Percentiles rank a stretch among this genome's conserved stretches.
phyloP scores from a whole-genome alignment of 495 filamentous ascomycete genomes.

The Lentithecium fluviatile region DNA sequence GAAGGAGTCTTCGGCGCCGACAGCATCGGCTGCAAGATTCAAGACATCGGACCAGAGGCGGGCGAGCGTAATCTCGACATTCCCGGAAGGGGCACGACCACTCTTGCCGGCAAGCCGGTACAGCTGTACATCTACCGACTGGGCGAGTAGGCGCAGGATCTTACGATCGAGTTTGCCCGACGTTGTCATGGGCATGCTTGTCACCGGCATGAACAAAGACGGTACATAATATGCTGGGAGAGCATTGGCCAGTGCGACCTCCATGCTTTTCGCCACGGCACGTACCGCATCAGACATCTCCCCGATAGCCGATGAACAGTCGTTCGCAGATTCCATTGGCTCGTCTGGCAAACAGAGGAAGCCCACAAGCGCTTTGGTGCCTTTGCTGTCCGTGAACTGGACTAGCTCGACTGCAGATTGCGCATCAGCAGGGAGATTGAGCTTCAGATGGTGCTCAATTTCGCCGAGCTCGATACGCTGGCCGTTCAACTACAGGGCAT shows the following conservation, averaged over 20 bases:
- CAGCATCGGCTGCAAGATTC: constrained; percentile 13
- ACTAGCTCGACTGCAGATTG: constrained; percentile 27
- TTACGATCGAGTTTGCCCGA: constrained; percentile 31
- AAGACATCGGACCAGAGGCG: constrained; percentile 21
- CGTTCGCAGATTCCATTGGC: neutral
- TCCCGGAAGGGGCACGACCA: constrained; percentile 31
- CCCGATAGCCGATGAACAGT: neutral
- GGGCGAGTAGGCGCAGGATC: constrained; percentile 38
- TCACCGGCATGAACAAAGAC: constrained; percentile 26
- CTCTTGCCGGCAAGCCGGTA: constrained; percentile 45
- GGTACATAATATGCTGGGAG: constrained; percentile 31
- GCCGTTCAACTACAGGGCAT: constrained; percentile 23
- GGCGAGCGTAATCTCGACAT: constrained; percentile 24
- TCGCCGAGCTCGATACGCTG: constrained; percentile 40
- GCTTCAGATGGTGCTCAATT: constrained; percentile 36
- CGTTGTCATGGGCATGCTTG: constrained; percentile 29
- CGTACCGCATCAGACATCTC: constrained; percentile 17
- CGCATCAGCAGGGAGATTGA: constrained; percentile 21
- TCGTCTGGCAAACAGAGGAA: constrained; percentile 25
- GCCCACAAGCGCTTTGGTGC: constrained; percentile 18
- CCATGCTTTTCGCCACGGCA: constrained; percentile 5
- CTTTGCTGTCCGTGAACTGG: constrained; percentile 5
- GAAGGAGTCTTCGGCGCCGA: constrained; percentile 35
- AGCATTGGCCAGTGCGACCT: constrained; percentile 10
- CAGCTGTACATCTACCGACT: constrained; percentile 46